Evolutionary conservation across 2,329 filamentous ascomycete species (phyloP).

Genomic region (Cercospora beticola): DNA sequence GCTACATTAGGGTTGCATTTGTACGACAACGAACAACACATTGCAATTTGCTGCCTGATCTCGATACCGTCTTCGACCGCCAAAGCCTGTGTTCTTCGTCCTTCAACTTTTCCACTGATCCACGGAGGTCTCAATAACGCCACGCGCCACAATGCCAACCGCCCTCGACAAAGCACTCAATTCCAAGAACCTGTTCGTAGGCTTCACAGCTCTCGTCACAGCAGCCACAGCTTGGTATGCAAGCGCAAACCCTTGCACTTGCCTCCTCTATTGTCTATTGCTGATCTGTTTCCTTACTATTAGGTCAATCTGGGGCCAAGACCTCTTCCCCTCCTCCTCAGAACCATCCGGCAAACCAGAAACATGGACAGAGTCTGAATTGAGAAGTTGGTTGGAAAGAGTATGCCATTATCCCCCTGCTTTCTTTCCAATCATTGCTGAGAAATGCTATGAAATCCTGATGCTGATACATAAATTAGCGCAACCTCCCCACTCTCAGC

Average conservation of each 20-base stretch:
- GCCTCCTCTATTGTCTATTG: too few relatives aligned
- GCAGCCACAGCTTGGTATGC: constrained; percentile 70
- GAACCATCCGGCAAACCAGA: constrained; percentile 74
- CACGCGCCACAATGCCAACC: constrained; percentile 47
- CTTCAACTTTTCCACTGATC: too few relatives aligned
- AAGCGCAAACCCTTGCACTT: too few relatives aligned
- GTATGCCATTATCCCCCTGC: constrained; percentile 53
- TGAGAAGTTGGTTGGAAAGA: constrained; percentile 75
- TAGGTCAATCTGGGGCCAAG: constrained; percentile 72
- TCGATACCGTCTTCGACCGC: too few relatives aligned
- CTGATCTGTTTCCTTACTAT: neutral
- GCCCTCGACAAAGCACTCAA: constrained; percentile 51
- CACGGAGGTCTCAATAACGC: neutral
- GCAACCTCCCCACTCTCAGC: constrained; percentile 61
- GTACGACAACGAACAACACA: neutral
- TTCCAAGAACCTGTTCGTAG: constrained; percentile 51
- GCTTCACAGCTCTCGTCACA: constrained; percentile 78
- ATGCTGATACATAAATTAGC: constrained; percentile 44
- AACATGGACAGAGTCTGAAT: constrained; percentile 75
- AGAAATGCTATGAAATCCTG: neutral
- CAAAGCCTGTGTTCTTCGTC: too few relatives aligned
- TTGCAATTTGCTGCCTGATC: neutral
- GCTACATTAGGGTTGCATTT: neutral
- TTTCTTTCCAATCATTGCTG: neutral
- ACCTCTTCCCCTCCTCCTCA: constrained; percentile 70